These are phyloP conservation scores for Cladosporium sp. DNA, from an alignment of 2,329 filamentous ascomycete species.

Conservation along the genomic window DNA sequence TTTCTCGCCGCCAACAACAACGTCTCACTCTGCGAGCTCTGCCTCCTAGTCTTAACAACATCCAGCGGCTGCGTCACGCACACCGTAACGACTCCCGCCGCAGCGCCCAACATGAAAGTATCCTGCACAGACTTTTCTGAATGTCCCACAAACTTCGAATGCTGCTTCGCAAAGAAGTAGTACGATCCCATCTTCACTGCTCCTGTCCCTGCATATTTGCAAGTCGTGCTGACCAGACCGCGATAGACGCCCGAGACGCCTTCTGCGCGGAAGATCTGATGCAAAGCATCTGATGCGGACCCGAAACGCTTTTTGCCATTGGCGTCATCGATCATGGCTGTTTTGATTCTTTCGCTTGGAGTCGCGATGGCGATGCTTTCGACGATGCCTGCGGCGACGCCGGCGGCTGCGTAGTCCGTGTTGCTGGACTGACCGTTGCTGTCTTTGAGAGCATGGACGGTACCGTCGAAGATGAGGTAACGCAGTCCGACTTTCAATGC, in stretches of 20 bases:
- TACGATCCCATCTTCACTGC: slow-evolving; percentile 48
- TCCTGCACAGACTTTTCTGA: slow-evolving; percentile 10
- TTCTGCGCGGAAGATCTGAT: slow-evolving; percentile 34
- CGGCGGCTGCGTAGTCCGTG: slow-evolving; percentile 23
- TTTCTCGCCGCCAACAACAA: slow-evolving; percentile 3
- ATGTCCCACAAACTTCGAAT: not conserved
- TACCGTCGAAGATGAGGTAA: slow-evolving; percentile 28
- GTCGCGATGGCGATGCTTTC: slow-evolving; percentile 29
- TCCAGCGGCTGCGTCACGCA: slow-evolving; percentile 43
- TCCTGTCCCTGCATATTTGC: slow-evolving; percentile 48
- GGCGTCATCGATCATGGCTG: slow-evolving; percentile 26
- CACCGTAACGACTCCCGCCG: slow-evolving; percentile 33
- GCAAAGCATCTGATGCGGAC: slow-evolving; percentile 10
- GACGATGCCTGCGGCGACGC: slow-evolving; percentile 24
- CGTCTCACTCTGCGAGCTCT: slow-evolving; percentile 16
- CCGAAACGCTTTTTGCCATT: slow-evolving; percentile 12
- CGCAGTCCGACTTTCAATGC: slow-evolving; percentile 32
- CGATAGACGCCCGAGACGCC: slow-evolving; percentile 43
- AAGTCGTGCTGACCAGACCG: slow-evolving; percentile 42
- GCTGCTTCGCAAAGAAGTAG: slow-evolving; percentile 14
- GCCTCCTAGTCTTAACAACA: slow-evolving; percentile 39
- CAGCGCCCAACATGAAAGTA: slow-evolving; percentile 28
- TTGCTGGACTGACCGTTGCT: slow-evolving; percentile 23
- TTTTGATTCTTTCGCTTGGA: slow-evolving; percentile 28
- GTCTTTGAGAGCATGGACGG: slow-evolving; percentile 23